Evolutionary conservation across 1,284 basidiomycete species (phyloP).

Genomic region (Inonotus hispidus): DNA sequence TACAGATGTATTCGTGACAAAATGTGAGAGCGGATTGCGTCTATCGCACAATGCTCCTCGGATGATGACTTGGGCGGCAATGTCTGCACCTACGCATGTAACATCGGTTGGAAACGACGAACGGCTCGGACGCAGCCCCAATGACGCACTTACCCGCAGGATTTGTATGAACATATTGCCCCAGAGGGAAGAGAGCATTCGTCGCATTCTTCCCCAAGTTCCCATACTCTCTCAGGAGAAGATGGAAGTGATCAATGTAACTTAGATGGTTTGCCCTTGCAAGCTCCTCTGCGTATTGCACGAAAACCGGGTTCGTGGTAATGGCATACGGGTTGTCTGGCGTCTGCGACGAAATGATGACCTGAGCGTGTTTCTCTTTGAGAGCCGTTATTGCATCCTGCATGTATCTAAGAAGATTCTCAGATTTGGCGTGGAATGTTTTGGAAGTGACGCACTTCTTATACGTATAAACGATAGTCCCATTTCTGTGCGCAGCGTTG

Average conservation of each 20-base stretch:
- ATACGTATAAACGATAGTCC: slow-evolving; percentile 11
- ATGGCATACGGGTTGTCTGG: slow-evolving; percentile 36
- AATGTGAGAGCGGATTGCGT: slow-evolving; percentile 1
- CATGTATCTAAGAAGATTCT: slow-evolving; percentile 25
- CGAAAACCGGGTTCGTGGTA: slow-evolving; percentile 35
- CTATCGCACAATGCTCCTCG: slow-evolving; percentile 4
- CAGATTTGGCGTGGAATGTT: background rate
- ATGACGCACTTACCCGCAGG: slow-evolving; percentile 19
- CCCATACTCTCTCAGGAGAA: slow-evolving; percentile 38
- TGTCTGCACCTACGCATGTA: background rate
- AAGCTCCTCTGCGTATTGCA: slow-evolving; percentile 38
- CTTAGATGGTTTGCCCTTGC: slow-evolving; percentile 35
- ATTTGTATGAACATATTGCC: slow-evolving; percentile 42
- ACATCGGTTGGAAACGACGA: background rate
- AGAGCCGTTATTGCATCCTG: slow-evolving; percentile 38
- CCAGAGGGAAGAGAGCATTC: slow-evolving; percentile 39
- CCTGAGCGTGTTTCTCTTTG: slow-evolving; percentile 41
- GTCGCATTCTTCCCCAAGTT: slow-evolving; percentile 37
- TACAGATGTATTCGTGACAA: background rate
- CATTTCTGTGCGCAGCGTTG: slow-evolving; percentile 13
- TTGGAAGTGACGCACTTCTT: background rate
- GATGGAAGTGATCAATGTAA: slow-evolving; percentile 44
- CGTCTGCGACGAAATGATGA: slow-evolving; percentile 45
- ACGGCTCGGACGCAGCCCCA: background rate
- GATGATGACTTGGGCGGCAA: slow-evolving; percentile 7